These are phyloP conservation scores for Phytophthora litchii DNA, from an alignment of 352 stramenopile genomes.

Conservation along the genomic window DNA sequence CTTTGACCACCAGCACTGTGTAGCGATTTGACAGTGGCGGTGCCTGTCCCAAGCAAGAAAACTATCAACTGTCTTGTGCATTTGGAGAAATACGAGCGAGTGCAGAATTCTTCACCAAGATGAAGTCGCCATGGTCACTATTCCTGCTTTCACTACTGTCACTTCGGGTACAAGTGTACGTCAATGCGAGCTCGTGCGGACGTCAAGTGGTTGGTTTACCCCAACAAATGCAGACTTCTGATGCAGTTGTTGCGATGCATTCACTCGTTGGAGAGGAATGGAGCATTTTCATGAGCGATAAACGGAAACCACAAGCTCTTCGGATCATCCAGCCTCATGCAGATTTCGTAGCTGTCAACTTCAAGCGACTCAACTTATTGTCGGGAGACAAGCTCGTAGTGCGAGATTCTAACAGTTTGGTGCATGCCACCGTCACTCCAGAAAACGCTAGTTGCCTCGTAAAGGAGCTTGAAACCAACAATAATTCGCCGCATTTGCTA, in stretches of 20 bases:
- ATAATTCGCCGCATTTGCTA: conserved; percentile 24
- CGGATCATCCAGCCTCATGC: conserved; percentile 28
- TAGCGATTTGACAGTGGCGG: too few relatives aligned
- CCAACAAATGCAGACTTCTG: conserved; percentile 16
- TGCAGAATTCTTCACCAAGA: neutral
- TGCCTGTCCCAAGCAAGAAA: neutral
- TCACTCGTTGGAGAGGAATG: conserved; percentile 23
- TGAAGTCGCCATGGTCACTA: neutral
- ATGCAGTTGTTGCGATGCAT: conserved; percentile 23
- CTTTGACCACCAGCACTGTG: too few relatives aligned
- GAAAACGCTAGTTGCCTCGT: conserved; percentile 17
- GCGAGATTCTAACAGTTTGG: conserved; percentile 17
- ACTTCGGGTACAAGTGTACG: conserved; percentile 12
- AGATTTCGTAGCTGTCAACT: conserved; percentile 38
- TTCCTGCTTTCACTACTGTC: conserved; percentile 28
- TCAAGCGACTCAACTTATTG: conserved; percentile 34
- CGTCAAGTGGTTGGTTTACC: neutral
- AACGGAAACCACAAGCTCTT: conserved; percentile 15
- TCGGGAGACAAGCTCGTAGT: conserved; percentile 39
- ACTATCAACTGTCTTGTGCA: too few relatives aligned
- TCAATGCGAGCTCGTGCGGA: conserved; percentile 18
- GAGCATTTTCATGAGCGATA: conserved; percentile 23
- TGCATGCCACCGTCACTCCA: conserved; percentile 15
- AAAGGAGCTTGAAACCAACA: neutral
- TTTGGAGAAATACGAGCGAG: too few relatives aligned